Percentiles rank a stretch among this genome's conserved stretches.
Conservation (phyloP, 106 monocot genomes). For the Dendrobium catenatum region DNA sequence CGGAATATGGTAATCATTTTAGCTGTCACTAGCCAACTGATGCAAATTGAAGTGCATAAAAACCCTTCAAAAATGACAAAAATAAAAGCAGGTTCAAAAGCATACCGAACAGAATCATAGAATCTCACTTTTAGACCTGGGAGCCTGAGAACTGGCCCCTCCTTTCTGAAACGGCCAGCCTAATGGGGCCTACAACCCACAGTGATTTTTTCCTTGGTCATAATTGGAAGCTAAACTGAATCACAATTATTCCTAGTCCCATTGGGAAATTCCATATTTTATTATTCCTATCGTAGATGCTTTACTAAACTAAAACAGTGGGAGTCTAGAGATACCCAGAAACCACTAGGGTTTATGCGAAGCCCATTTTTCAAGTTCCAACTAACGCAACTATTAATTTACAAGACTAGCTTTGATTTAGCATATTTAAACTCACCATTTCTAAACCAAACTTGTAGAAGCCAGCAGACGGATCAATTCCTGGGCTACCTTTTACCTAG, state of each 20-base stretch:
- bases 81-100: neutral
- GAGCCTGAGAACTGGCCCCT: neutral
- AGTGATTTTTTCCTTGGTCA: neutral
- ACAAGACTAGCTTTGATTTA: neutral
- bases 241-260: too few species aligned
- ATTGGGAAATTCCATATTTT: too few species aligned
- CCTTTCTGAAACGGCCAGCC: neutral
- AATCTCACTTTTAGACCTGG: neutral
- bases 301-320: too few species aligned
- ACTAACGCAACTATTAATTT: neutral
- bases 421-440: neutral
- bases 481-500: neutral
- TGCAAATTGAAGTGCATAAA: slow-evolving; percentile 1
- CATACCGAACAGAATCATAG: neutral
- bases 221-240: neutral
- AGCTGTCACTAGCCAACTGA: neutral
- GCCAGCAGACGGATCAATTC: neutral
- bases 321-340: too few species aligned
- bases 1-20: neutral
- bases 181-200: neutral
- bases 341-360: neutral
- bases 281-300: too few species aligned
- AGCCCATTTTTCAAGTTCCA: neutral
- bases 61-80: neutral
- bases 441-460: neutral